These are phyloP conservation scores for Solanum tarapatanum DNA, from an alignment of 257 asterid genomes.

Conservation along the genomic window DNA sequence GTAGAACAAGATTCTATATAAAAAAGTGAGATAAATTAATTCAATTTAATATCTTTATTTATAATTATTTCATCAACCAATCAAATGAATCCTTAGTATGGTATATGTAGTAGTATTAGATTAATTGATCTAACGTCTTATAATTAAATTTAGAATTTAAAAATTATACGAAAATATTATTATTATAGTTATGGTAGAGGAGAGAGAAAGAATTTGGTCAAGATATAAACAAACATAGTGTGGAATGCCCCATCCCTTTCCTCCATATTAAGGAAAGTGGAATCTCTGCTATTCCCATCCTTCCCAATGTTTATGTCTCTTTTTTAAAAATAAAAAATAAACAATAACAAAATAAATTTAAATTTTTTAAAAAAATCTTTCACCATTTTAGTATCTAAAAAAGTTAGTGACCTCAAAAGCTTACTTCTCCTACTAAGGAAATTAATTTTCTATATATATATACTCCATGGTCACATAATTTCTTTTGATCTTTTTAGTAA, in stretches of 20 bases:
- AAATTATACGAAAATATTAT: not conserved
- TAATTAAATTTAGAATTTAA: not conserved
- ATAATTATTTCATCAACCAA: not conserved
- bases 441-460: not conserved
- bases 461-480: not conserved
- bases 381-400: not conserved
- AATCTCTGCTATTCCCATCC: conserved; percentile 89
- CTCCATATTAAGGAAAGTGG: conserved; percentile 56
- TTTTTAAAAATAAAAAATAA: not conserved
- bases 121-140: not conserved
- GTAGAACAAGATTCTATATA: not conserved
- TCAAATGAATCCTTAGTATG: not conserved
- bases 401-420: not conserved
- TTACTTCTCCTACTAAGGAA: not conserved
- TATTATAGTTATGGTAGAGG: not conserved
- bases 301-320: conserved; percentile 61
- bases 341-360: too few species aligned
- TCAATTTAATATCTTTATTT: not conserved
- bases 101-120: not conserved
- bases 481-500: not conserved
- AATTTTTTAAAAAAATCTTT: not conserved
- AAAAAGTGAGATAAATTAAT: not conserved
- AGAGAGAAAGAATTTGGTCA: conserved; percentile 29
- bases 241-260: conserved; percentile 85
- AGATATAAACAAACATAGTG: conserved; percentile 46